Conservation (phyloP, 805 yeast species). For the Yarrowia sp. region DNA sequence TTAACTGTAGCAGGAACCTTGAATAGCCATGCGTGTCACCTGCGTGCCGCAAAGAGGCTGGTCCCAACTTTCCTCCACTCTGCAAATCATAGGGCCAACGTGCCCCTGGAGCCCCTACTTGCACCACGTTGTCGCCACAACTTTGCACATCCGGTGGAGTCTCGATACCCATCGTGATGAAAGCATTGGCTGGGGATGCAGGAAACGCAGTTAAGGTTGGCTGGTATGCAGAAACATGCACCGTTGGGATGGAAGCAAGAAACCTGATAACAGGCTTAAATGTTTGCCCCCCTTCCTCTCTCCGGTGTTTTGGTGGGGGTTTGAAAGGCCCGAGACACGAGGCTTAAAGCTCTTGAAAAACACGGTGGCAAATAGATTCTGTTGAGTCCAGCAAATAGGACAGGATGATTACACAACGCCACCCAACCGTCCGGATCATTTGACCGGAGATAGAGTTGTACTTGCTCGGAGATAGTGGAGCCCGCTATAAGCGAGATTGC, state of each 20-base stretch:
- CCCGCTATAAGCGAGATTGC: not conserved
- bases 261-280: constrained; percentile 14
- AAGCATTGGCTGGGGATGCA: constrained; percentile 20
- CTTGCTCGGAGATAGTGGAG: constrained; percentile 1
- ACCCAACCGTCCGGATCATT: not conserved
- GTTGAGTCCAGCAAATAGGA: no score
- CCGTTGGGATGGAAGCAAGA: constrained; percentile 20
- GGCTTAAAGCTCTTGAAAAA: not conserved
- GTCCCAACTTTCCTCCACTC: not conserved
- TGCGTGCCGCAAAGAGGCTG: not conserved
- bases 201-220: not conserved
- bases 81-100: not conserved
- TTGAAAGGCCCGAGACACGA: not conserved
- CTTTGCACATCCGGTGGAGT: constrained; percentile 8
- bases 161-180: constrained; percentile 1
- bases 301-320: not conserved
- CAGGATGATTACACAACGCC: not conserved
- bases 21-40: constrained; percentile 7
- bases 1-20: not conserved
- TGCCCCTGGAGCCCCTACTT: not conserved
- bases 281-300: constrained; percentile 4
- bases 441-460: constrained; percentile 3
- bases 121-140: constrained; percentile 9
- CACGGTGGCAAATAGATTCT: not conserved
- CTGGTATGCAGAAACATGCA: constrained; percentile 9